Evolutionary conservation across 352 stramenopile genomes (phyloP), one percentile per base, ranked within the genome.

Genomic region (Pythium folliculosum): DNA sequence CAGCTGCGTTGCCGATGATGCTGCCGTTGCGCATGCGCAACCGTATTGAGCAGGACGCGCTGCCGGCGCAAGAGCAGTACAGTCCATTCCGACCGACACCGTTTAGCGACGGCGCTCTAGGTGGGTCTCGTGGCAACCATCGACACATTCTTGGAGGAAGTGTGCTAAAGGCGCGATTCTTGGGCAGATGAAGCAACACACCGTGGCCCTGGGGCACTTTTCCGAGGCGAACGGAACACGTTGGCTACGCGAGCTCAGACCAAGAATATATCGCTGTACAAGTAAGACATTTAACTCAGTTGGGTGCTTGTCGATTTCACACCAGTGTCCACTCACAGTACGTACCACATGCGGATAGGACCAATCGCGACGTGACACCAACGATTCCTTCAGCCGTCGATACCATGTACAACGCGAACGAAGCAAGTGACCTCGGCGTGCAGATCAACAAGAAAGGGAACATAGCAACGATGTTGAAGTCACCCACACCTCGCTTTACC

Each of bases 331-430:
- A 43, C 37, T 43, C 10, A 43, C 14, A 6, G 17, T 3, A 37
- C 38, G 37, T 43, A n/a, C 32, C 13, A n/a, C n/a, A n/a, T n/a
- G n/a, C n/a, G 5, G 13, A 70, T 60, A 77, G 74, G n/a, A 82
- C 21, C 21, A 76, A 88, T 10, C 74, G 81, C 10, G 63, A 88
- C 16, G 68, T 90, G 44, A 87, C 84, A 9, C 81, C 80, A 21
- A 90, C 80, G 9, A 51, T 44, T 1, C 72, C 62, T 17, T 21
- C 73, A 7, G 73, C 74, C 1, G 78, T 88, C 9, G 73, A 87
- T 49, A 58, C 63, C 12, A 83, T 82, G 47, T 90, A 90, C 52
- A 43, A 79, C 35, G 53, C 68, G 3, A 75, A 84, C 54, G 54
- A 76, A 37, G 45, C 70, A 1, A 76, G 69, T 27, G 76, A 85